phyloP scores from a whole-genome alignment of 176 grass and related monocot genomes.

The Musa beccarii region DNA sequence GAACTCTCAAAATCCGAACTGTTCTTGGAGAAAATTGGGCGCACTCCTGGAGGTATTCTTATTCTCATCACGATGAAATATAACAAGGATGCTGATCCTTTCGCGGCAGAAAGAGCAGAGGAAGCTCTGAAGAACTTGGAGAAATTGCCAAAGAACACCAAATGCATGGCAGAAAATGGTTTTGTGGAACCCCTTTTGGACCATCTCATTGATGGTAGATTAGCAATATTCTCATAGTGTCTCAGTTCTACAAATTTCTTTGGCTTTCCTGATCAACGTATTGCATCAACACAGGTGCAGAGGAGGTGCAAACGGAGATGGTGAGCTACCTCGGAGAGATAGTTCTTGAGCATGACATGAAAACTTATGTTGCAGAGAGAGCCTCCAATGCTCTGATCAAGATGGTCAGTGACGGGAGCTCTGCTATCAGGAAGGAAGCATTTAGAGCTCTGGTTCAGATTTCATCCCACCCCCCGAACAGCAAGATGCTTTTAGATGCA shows the following conservation, averaged over 20 bases:
- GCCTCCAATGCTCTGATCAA: conserved; percentile 55
- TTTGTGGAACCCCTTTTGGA: conserved; percentile 71
- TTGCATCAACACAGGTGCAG: conserved; percentile 40
- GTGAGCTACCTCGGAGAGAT: conserved; percentile 78
- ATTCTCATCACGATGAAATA: conserved; percentile 76
- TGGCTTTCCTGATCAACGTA: neutral
- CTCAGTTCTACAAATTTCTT: no score
- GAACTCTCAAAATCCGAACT: conserved; percentile 65
- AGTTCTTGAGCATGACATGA: conserved; percentile 78
- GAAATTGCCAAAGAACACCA: conserved; percentile 70
- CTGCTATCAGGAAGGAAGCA: conserved; percentile 49
- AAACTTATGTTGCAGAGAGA: conserved; percentile 52
- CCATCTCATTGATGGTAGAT: conserved; percentile 70
- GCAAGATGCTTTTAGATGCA: conserved; percentile 42
- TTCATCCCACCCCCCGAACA: conserved; percentile 59
- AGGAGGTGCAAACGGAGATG: conserved; percentile 91
- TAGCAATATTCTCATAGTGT: no score
- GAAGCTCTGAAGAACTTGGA: conserved; percentile 71
- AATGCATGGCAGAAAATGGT: conserved; percentile 86
- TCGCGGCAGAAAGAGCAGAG: conserved; percentile 45
- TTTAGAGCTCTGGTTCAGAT: conserved; percentile 77
- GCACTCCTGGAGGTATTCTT: conserved; percentile 48
- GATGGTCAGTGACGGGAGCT: conserved; percentile 60
- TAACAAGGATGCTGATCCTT: conserved; percentile 50
- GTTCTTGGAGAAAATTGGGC: conserved; percentile 55